A percentile compares a stretch with the other conserved stretches of the same genome.
phyloP scores from a whole-genome alignment of 768 basidiomycete genomes.

The Mycena belliarum region DNA sequence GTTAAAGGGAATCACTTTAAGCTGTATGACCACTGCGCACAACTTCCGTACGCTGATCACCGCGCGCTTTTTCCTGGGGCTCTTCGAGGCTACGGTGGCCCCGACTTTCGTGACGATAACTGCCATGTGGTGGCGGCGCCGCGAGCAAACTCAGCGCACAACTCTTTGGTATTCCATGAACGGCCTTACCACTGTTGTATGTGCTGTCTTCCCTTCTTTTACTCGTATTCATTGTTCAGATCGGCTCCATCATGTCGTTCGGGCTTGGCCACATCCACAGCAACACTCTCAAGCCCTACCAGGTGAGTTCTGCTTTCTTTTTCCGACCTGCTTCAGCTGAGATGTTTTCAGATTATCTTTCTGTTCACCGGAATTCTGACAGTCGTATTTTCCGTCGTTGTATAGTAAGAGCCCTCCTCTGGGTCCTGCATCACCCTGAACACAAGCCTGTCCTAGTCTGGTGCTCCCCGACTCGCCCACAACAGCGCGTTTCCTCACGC shows the following conservation, averaged over 20 bases:
- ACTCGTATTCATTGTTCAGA: not conserved
- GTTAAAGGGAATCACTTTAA: slow-evolving; percentile 15
- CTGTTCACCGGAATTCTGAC: slow-evolving; percentile 20
- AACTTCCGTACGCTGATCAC: slow-evolving; percentile 15
- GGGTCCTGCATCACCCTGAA: not conserved
- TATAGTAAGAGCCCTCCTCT: slow-evolving; percentile 4
- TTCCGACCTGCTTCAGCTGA: not conserved
- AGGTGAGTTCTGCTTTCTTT: slow-evolving; percentile 1
- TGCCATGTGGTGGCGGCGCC: slow-evolving; percentile 24
- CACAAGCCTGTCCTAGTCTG: not conserved
- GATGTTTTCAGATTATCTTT: slow-evolving; percentile 17
- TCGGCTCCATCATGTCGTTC: slow-evolving; percentile 21
- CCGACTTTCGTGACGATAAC: slow-evolving; percentile 23
- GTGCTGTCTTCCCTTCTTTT: not conserved
- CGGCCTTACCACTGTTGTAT: slow-evolving; percentile 19
- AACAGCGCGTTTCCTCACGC: slow-evolving; percentile 19
- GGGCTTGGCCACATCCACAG: slow-evolving; percentile 19
- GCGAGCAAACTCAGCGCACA: slow-evolving; percentile 20
- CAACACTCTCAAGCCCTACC: slow-evolving; percentile 13
- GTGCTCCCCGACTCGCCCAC: slow-evolving; percentile 19
- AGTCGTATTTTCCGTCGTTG: slow-evolving; percentile 15
- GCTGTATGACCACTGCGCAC: slow-evolving; percentile 17
- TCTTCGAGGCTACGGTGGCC: slow-evolving; percentile 20
- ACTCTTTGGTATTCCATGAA: slow-evolving; percentile 22
- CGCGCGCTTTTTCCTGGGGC: slow-evolving; percentile 21